Conservation (phyloP, 805 yeast genomes). For the Candida easanensis region DNA sequence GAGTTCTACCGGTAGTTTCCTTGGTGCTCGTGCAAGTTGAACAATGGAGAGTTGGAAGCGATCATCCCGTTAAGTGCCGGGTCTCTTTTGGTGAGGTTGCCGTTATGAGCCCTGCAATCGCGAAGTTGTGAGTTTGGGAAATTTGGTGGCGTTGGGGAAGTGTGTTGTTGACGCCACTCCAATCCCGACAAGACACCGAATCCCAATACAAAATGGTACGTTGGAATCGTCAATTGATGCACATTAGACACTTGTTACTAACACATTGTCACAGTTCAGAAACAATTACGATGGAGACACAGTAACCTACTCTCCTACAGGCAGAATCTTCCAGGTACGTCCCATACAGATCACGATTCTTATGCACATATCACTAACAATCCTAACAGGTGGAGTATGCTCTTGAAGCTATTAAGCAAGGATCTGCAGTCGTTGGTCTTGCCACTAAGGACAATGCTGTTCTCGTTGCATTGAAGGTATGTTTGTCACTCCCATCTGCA, state of each 20-base stretch:
- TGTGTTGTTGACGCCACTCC: neutral
- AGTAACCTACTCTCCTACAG: constrained; percentile 95
- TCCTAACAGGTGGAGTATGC: constrained; percentile 64
- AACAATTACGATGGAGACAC: constrained; percentile 98
- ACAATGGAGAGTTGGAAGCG: neutral
- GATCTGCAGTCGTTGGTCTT: constrained; percentile 94
- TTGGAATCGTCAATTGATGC: neutral
- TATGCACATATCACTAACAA: constrained; percentile 7
- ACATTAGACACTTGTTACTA: constrained; percentile 1
- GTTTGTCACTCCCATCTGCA: constrained; percentile 5
- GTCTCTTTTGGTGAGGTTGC: neutral
- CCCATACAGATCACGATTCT: neutral
- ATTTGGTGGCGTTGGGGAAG: constrained; percentile 1
- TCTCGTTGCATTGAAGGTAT: constrained; percentile 77
- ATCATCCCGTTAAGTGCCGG: constrained; percentile 8
- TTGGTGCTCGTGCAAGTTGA: too few species aligned
- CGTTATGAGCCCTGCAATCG: neutral
- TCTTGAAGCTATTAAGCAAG: constrained; percentile 94
- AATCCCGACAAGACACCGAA: neutral
- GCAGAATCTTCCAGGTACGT: constrained; percentile 75
- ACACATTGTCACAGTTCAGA: constrained; percentile 61
- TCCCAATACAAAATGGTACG: constrained; percentile 6
- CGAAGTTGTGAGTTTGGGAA: constrained; percentile 2
- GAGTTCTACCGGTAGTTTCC: too few species aligned
- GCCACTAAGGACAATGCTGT: constrained; percentile 86